Percentiles rank a stretch among this genome's conserved stretches.
These are phyloP conservation scores for Nicotiana undulata DNA, from an alignment of 257 asterid species.

Conservation along the genomic window DNA sequence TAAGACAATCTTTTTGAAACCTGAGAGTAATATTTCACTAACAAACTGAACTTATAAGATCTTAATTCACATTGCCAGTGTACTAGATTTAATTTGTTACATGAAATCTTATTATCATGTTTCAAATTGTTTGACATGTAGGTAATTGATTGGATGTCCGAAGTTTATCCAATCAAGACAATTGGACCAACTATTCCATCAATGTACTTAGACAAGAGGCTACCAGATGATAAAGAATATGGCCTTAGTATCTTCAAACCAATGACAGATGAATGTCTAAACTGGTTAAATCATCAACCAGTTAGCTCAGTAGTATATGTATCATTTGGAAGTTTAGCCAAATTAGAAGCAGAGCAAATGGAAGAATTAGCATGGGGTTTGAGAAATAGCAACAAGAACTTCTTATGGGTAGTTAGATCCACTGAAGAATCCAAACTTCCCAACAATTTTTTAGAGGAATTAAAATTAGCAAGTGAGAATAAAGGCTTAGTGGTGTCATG, in stretches of 20 bases:
- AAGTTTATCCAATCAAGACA: background rate
- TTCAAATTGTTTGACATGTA: background rate
- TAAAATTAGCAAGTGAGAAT: background rate
- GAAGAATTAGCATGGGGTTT: constrained; percentile 28
- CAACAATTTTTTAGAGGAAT: background rate
- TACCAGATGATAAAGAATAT: background rate
- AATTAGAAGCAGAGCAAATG: background rate
- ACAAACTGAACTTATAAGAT: too few relatives aligned
- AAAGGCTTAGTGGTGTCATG: background rate
- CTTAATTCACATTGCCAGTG: too few relatives aligned
- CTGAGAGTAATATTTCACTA: too few relatives aligned
- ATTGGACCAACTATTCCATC: constrained; percentile 1
- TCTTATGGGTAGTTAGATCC: constrained; percentile 35
- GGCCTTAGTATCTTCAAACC: background rate
- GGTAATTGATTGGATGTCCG: background rate
- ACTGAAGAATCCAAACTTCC: background rate
- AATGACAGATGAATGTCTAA: background rate
- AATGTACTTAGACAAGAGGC: background rate
- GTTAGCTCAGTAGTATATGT: background rate
- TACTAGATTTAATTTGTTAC: background rate
- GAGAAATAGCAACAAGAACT: constrained; percentile 14
- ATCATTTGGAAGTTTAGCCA: background rate
- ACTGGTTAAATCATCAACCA: background rate
- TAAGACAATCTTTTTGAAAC: too few relatives aligned
- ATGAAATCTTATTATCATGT: background rate